These are phyloP conservation scores for Xylariaceae sp. DNA, from an alignment of 2,329 filamentous ascomycete genomes.

Conservation along the genomic window DNA sequence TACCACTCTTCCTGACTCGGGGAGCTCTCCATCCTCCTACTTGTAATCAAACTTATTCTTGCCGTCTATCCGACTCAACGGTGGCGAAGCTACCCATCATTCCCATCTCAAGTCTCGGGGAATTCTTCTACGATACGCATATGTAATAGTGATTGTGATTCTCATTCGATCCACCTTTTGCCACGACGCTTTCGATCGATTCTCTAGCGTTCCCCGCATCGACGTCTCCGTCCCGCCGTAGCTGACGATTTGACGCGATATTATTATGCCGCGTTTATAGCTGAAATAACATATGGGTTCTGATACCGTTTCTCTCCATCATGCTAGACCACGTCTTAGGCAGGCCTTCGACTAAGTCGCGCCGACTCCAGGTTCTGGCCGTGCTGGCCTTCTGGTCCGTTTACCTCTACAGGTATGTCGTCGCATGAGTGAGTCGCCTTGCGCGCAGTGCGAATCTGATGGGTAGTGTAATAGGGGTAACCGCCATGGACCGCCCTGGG, in stretches of 20 bases:
- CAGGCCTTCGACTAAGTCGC: conserved; percentile 82
- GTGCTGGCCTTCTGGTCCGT: conserved; percentile 88
- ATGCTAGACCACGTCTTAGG: conserved; percentile 88
- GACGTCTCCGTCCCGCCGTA: not conserved
- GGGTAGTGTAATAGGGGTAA: conserved; percentile 56
- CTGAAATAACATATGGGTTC: conserved; percentile 1
- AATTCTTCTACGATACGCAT: not conserved
- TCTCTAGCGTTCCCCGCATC: not conserved
- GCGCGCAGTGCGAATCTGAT: conserved; percentile 15
- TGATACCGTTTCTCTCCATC: conserved; percentile 12
- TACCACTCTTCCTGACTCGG: conserved; percentile 15
- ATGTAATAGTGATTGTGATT: conserved; percentile 4
- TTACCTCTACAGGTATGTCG: conserved; percentile 65
- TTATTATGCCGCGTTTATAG: conserved; percentile 1
- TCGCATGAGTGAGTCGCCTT: not conserved
- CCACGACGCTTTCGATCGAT: not conserved
- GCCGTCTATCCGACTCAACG: not conserved
- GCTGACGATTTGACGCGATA: conserved; percentile 5
- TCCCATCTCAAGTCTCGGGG: not conserved
- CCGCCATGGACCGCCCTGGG: conserved; percentile 77
- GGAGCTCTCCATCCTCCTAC: not conserved
- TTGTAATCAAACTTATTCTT: not conserved
- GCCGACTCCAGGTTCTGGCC: conserved; percentile 85
- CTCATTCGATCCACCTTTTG: not conserved
- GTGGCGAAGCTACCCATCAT: not conserved